Conservation (phyloP, 1,139 yeast species). For the Yamadazyma conglobata region DNA sequence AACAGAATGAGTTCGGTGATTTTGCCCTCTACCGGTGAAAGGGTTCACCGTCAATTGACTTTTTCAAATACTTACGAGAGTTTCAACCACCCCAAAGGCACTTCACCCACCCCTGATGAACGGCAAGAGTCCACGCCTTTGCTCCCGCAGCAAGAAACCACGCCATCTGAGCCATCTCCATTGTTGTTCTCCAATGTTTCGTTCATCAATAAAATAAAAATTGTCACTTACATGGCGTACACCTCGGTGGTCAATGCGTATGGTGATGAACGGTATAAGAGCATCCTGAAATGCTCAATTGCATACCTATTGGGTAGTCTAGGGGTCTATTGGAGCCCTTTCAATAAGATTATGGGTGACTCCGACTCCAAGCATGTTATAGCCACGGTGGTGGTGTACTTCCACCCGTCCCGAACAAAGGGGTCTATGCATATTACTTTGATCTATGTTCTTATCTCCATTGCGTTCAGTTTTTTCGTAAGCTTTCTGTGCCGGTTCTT, state of each 20-base stretch:
- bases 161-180: constrained; percentile 5
- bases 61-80: constrained; percentile 14
- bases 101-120: no score
- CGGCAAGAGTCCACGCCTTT: not conserved
- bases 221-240: constrained; percentile 4
- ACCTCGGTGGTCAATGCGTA: constrained; percentile 8
- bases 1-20: constrained; percentile 36
- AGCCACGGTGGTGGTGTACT: constrained; percentile 81
- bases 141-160: not conserved
- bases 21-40: constrained; percentile 37
- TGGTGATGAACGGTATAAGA: constrained; percentile 20
- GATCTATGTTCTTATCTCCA: constrained; percentile 54
- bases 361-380: constrained; percentile 78
- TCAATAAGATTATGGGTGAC: constrained; percentile 55
- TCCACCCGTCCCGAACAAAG: constrained; percentile 75
- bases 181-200: constrained; percentile 5
- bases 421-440: constrained; percentile 81
- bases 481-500: constrained; percentile 54
- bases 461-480: constrained; percentile 54
- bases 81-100: no score
- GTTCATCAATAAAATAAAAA: constrained; percentile 8
- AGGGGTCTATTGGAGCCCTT: constrained; percentile 64
- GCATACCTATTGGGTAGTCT: constrained; percentile 73
- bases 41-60: constrained; percentile 33
- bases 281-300: constrained; percentile 61